phyloP scores from a whole-genome alignment of 495 filamentous ascomycete genomes.

The Geopyxis carbonaria region DNA sequence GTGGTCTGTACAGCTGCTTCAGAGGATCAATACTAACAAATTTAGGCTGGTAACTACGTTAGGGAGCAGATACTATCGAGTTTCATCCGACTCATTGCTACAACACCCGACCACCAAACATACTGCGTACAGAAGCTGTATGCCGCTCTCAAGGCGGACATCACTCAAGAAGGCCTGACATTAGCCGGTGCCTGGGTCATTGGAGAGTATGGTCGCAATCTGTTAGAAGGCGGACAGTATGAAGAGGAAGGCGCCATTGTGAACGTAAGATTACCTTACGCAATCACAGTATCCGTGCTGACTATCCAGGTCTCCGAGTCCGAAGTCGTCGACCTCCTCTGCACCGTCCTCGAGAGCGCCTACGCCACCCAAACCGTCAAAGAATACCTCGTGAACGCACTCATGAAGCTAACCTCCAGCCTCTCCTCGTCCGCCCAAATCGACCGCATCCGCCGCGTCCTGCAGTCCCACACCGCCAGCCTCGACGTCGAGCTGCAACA shows the following conservation, averaged over 20 bases:
- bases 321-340: constrained; percentile 81
- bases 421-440: constrained; percentile 67
- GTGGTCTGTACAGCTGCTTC: constrained; percentile 9
- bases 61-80: constrained; percentile 96
- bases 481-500: constrained; percentile 93
- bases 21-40: constrained; percentile 7
- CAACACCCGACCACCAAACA: constrained; percentile 82
- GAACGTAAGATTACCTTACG: constrained; percentile 29
- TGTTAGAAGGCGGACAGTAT: constrained; percentile 76
- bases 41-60: constrained; percentile 70
- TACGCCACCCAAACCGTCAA: constrained; percentile 77
- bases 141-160: constrained; percentile 74
- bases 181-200: constrained; percentile 95
- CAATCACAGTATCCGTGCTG: neutral
- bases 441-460: constrained; percentile 62
- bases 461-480: constrained; percentile 58
- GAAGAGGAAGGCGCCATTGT: constrained; percentile 88
- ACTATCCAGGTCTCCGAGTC: constrained; percentile 49
- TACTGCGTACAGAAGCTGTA: constrained; percentile 95
- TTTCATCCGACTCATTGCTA: constrained; percentile 88
- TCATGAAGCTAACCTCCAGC: constrained; percentile 88
- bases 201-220: constrained; percentile 83
- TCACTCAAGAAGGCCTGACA: constrained; percentile 74
- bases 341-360: constrained; percentile 77
- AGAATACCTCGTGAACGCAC: constrained; percentile 87